phyloP scores from a whole-genome alignment of 2,329 filamentous ascomycete species.

The Colletotrichum salicis region DNA sequence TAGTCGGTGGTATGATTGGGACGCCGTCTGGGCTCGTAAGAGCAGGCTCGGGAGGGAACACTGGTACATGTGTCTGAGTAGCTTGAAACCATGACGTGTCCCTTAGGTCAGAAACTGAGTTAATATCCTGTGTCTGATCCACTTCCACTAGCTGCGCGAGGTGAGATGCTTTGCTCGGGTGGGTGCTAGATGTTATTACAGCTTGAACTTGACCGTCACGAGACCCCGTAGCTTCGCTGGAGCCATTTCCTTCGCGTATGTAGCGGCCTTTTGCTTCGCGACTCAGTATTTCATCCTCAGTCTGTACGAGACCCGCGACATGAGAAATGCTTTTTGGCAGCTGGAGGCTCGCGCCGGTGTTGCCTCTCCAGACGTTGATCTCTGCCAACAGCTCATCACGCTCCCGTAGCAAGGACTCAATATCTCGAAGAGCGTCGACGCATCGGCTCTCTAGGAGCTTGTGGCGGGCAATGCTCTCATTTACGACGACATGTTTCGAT shows the following conservation, averaged over 20 bases:
- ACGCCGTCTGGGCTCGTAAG: not conserved
- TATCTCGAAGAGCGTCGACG: constrained; percentile 34
- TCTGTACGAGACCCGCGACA: constrained; percentile 14
- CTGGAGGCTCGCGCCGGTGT: constrained; percentile 15
- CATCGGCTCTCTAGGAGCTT: constrained; percentile 39
- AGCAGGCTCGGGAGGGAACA: not conserved
- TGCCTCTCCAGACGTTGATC: constrained; percentile 40
- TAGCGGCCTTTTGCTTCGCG: not conserved
- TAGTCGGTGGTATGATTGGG: not conserved
- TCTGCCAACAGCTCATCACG: constrained; percentile 43
- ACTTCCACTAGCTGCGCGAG: not conserved
- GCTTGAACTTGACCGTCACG: not conserved
- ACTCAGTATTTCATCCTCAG: constrained; percentile 19
- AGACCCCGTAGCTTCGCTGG: not conserved
- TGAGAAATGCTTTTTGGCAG: not conserved
- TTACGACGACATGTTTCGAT: constrained; percentile 52
- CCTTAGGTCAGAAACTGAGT: constrained; percentile 4
- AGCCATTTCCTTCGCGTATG: not conserved
- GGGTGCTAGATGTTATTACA: not conserved
- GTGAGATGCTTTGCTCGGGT: not conserved
- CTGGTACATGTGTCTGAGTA: not conserved
- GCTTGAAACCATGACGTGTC: constrained; percentile 5
- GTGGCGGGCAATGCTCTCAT: constrained; percentile 48
- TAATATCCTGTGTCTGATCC: constrained; percentile 5
- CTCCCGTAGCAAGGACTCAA: constrained; percentile 39